These are phyloP conservation scores for Perkinsela sp. DNA, from an alignment of 208 protist species.

Conservation along the genomic window DNA sequence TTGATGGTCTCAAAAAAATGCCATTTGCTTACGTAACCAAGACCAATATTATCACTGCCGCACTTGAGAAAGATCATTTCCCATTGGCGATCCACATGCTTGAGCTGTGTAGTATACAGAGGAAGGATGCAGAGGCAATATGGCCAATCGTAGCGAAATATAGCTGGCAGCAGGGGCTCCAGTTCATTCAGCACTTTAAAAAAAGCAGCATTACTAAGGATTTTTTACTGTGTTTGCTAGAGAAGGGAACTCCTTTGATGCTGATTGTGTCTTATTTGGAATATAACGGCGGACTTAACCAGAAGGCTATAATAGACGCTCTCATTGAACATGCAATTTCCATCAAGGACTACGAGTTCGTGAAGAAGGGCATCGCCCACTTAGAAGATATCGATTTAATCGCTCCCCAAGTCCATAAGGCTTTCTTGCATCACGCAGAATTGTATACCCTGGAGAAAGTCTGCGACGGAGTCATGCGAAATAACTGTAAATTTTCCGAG, in stretches of 20 bases:
- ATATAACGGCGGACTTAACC: not conserved
- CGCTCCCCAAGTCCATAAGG: not conserved
- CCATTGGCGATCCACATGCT: not conserved
- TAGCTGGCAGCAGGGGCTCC: not conserved
- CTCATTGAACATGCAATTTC: not conserved
- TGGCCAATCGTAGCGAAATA: not conserved
- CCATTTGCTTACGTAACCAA: not conserved
- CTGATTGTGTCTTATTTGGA: not conserved
- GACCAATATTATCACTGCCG: not conserved
- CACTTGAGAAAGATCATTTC: not conserved
- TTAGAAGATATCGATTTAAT: not conserved
- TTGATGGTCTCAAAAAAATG: not conserved
- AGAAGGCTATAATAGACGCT: not conserved
- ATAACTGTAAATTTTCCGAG: not conserved
- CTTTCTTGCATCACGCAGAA: not conserved
- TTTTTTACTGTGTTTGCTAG: not conserved
- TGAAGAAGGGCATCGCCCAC: not conserved
- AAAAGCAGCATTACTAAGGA: not conserved
- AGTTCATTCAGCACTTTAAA: not conserved
- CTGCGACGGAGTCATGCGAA: not conserved
- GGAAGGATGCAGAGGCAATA: not conserved
- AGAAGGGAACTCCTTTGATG: not conserved
- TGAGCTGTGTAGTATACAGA: not conserved
- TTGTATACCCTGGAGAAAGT: not conserved
- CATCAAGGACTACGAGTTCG: not conserved